A percentile compares a stretch with the other conserved stretches of the same genome.
Conservation (phyloP, 768 basidiomycete genomes). For the Leccinum boreale region DNA sequence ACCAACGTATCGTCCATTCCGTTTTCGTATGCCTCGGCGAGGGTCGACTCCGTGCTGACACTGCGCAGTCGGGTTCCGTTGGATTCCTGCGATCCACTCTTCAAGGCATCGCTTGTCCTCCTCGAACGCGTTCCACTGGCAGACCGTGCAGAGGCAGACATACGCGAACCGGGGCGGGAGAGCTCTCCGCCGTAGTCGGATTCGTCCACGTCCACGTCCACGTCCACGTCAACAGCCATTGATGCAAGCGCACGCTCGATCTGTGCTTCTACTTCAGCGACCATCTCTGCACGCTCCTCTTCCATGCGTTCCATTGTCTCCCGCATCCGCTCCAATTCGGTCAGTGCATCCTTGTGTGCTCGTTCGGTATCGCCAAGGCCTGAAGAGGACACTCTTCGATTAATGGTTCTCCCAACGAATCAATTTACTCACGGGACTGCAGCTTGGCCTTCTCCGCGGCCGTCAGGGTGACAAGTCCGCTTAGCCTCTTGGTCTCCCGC, state of each 20-base stretch:
- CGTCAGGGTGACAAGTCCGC: constrained; percentile 73
- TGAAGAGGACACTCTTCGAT: constrained; percentile 25
- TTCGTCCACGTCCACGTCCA: constrained; percentile 56
- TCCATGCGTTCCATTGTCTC: constrained; percentile 86
- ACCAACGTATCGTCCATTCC: constrained; percentile 38
- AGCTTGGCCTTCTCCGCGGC: constrained; percentile 76
- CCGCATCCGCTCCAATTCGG: constrained; percentile 83
- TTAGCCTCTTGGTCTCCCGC: constrained; percentile 80
- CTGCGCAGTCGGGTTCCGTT: constrained; percentile 52
- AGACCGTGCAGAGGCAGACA: constrained; percentile 53
- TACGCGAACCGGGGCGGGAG: constrained; percentile 65
- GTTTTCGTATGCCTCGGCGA: constrained; percentile 64
- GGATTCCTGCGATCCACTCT: constrained; percentile 31
- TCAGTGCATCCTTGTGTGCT: constrained; percentile 74
- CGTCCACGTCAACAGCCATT: constrained; percentile 55
- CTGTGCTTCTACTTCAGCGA: constrained; percentile 90
- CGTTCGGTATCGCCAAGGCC: constrained; percentile 80
- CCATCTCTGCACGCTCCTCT: constrained; percentile 81
- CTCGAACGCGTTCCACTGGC: constrained; percentile 51
- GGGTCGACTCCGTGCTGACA: constrained; percentile 75
- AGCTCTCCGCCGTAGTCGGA: constrained; percentile 59
- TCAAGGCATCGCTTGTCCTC: constrained; percentile 56
- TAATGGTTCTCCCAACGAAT: neutral
- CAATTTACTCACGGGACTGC: constrained; percentile 61
- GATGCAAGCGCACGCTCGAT: constrained; percentile 83